These are phyloP conservation scores for Xylaria sp. DNA, from an alignment of 2,329 filamentous ascomycete species.

Conservation along the genomic window DNA sequence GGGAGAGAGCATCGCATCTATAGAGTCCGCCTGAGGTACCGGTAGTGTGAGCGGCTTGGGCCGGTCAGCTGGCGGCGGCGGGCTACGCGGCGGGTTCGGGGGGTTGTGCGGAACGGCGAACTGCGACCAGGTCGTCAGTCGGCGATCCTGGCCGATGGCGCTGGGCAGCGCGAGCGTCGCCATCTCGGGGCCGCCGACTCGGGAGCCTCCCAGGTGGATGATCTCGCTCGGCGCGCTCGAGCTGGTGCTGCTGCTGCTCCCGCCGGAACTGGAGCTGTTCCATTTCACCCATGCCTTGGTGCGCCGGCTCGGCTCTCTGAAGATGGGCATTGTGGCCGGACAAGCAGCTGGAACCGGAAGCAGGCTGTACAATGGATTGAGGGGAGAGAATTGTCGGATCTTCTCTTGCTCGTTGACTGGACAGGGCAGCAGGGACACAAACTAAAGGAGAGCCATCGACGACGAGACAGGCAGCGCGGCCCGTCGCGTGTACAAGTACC, in stretches of 20 bases:
- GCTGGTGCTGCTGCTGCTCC: constrained; percentile 15
- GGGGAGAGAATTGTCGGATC: no score
- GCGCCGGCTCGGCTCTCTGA: constrained; percentile 27
- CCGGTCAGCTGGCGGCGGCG: constrained; percentile 16
- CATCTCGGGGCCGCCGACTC: constrained; percentile 16
- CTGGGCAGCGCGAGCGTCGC: background rate
- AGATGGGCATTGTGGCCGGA: constrained; percentile 17
- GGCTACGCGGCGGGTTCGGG: no score
- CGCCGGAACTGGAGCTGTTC: constrained; percentile 18
- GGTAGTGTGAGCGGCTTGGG: constrained; percentile 13
- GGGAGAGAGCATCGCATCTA: background rate
- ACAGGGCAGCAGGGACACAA: background rate
- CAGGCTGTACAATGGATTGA: background rate
- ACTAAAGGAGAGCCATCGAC: background rate
- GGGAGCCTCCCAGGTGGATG: constrained; percentile 28
- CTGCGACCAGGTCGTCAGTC: constrained; percentile 4
- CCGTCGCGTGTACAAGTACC: background rate
- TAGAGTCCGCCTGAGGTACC: background rate
- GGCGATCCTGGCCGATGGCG: background rate
- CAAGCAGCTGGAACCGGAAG: background rate
- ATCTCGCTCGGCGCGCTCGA: constrained; percentile 23
- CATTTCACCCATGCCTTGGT: constrained; percentile 26
- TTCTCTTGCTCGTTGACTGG: no score
- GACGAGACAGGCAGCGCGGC: no score
- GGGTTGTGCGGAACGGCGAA: background rate